A percentile compares a stretch with the other conserved stretches of the same genome.
These are phyloP conservation scores for Vitis labrusca DNA, from an alignment of 164 flowering plant species.

Conservation along the genomic window DNA sequence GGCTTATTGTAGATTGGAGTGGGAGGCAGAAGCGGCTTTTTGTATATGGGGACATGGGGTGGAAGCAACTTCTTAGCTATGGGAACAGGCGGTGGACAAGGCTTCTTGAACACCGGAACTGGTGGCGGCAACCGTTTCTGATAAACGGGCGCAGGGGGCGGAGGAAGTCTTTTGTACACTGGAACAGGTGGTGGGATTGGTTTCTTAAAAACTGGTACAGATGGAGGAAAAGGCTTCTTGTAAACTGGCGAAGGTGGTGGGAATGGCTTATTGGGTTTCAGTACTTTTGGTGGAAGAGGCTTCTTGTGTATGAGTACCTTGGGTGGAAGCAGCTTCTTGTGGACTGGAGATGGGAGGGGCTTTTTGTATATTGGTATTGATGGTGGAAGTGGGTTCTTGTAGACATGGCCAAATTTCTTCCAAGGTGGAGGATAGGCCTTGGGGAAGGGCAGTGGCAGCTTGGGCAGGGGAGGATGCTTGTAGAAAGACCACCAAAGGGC, in stretches of 20 bases:
- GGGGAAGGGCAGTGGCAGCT: constrained; percentile 11
- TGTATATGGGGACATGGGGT: constrained; percentile 18
- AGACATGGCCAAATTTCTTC: not conserved
- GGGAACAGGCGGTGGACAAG: constrained; percentile 8
- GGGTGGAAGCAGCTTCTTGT: constrained; percentile 26
- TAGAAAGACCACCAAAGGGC: constrained; percentile 55
- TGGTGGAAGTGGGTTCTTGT: constrained; percentile 14
- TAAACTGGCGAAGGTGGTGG: not conserved
- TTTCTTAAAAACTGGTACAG: not conserved
- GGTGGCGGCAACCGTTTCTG: not conserved
- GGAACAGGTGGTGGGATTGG: not conserved
- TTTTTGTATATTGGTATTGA: constrained; percentile 4
- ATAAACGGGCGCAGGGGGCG: constrained; percentile 4
- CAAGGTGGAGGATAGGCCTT: constrained; percentile 1
- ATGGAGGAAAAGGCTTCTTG: not conserved
- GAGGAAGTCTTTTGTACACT: not conserved
- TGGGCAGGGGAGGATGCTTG: constrained; percentile 42
- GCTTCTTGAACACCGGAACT: constrained; percentile 2
- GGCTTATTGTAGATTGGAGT: constrained; percentile 6
- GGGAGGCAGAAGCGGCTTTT: not conserved
- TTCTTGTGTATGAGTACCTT: constrained; percentile 18
- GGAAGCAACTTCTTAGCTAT: constrained; percentile 10
- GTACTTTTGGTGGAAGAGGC: constrained; percentile 21
- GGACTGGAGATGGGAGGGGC: constrained; percentile 21
- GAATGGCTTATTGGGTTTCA: not conserved